Percentiles rank a stretch among this genome's conserved stretches.
phyloP scores from a whole-genome alignment of 208 protist genomes.

The Wallacemonas sp. region DNA sequence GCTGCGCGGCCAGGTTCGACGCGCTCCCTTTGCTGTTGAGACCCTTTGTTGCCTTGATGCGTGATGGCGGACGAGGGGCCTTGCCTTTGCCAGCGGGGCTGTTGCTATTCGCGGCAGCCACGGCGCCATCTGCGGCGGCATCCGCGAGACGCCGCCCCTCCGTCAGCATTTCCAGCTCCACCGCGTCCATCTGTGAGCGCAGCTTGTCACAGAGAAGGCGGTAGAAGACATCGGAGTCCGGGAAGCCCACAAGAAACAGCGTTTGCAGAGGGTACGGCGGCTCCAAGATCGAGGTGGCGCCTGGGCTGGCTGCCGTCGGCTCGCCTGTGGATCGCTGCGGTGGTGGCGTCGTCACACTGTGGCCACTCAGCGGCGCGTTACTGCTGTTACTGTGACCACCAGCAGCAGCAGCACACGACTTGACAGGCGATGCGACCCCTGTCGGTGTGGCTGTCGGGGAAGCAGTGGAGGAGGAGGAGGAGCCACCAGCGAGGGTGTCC shows the following conservation, averaged over 20 bases:
- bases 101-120: constrained; percentile 11
- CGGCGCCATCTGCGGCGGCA: background rate
- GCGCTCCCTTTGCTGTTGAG: constrained; percentile 10
- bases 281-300: background rate
- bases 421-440: background rate
- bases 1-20: background rate
- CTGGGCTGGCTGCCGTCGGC: background rate
- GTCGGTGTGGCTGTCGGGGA: too few species aligned
- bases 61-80: background rate
- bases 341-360: background rate
- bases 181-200: constrained; percentile 30
- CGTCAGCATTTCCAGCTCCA: constrained; percentile 47
- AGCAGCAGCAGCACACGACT: too few species aligned
- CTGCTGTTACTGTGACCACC: background rate
- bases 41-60: background rate
- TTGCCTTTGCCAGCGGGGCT: constrained; percentile 5
- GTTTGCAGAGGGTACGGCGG: constrained; percentile 19
- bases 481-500: constrained; percentile 1
- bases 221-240: constrained; percentile 60
- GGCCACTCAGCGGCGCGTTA: background rate
- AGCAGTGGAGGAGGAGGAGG: background rate
- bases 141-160: constrained; percentile 18
- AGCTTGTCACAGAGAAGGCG: constrained; percentile 50
- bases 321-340: background rate
- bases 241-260: constrained; percentile 70